A percentile compares a stretch with the other conserved stretches of the same genome.
Evolutionary conservation across 2,329 filamentous ascomycete genomes (phyloP).

Genomic region (Setomelanomma holmii): DNA sequence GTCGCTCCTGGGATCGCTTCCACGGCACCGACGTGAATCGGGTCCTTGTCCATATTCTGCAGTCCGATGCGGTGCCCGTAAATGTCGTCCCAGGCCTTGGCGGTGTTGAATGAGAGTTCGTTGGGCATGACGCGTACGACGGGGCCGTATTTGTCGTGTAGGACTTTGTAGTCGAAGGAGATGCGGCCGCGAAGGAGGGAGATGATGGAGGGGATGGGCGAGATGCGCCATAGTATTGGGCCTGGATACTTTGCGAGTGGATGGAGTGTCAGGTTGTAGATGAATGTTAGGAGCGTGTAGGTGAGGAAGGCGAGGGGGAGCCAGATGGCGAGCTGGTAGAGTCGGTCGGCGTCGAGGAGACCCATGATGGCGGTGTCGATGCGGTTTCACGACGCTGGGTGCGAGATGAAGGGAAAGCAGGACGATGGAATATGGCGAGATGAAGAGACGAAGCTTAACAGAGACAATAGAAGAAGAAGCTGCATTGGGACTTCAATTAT

Average conservation of each 20-base stretch:
- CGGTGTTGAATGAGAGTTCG: slow-evolving; percentile 43
- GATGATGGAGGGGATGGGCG: slow-evolving; percentile 34
- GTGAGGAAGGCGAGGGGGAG: slow-evolving; percentile 28
- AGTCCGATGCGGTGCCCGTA: slow-evolving; percentile 41
- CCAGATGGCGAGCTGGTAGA: slow-evolving; percentile 30
- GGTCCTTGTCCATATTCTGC: slow-evolving; percentile 45
- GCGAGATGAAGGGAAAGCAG: slow-evolving; percentile 29
- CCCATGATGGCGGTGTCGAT: slow-evolving; percentile 26
- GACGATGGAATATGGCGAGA: neutral
- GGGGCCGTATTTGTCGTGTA: slow-evolving; percentile 44
- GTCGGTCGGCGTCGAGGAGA: slow-evolving; percentile 33
- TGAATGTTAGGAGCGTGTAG: slow-evolving; percentile 27
- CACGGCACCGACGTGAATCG: slow-evolving; percentile 45
- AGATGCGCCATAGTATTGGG: slow-evolving; percentile 37
- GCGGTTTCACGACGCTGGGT: neutral
- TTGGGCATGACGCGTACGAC: slow-evolving; percentile 46
- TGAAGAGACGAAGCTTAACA: neutral
- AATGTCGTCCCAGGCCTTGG: slow-evolving; percentile 43
- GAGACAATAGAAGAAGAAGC: slow-evolving; percentile 5
- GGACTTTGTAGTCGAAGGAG: slow-evolving; percentile 38
- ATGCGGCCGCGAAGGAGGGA: slow-evolving; percentile 38
- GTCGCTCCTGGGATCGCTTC: slow-evolving; percentile 46
- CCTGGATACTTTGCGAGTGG: slow-evolving; percentile 41
- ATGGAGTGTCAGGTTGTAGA: slow-evolving; percentile 40
- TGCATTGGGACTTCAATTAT: slow-evolving; percentile 21